These are phyloP conservation scores for Fusarium heterosporum DNA, from an alignment of 2,329 filamentous ascomycete genomes.

Conservation along the genomic window DNA sequence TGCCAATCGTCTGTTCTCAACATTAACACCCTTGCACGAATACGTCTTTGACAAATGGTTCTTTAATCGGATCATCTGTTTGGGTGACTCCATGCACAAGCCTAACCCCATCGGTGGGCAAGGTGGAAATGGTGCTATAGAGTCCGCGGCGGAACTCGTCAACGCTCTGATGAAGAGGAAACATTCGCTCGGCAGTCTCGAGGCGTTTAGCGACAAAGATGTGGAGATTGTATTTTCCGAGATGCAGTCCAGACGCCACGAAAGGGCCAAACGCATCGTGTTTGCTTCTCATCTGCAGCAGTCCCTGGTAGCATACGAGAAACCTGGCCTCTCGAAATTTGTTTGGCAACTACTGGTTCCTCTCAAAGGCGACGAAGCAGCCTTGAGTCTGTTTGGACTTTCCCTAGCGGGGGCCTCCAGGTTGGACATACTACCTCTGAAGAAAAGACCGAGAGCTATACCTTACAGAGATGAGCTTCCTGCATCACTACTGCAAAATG, in stretches of 20 bases:
- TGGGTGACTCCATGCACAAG: constrained; percentile 9
- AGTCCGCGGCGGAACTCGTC: background rate
- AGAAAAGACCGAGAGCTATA: background rate
- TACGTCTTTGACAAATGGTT: background rate
- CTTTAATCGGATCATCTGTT: background rate
- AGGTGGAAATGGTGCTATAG: background rate
- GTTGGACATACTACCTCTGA: background rate
- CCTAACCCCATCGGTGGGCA: background rate
- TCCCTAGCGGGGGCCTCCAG: background rate
- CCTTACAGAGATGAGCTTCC: background rate
- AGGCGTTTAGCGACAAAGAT: background rate
- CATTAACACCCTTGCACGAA: background rate
- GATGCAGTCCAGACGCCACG: background rate
- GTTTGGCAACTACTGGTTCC: background rate
- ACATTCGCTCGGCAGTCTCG: background rate
- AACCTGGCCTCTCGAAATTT: background rate
- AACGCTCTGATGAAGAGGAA: background rate
- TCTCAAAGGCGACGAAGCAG: background rate
- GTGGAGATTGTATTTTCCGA: background rate
- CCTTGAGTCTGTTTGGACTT: background rate
- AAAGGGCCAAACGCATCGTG: background rate
- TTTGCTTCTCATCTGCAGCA: background rate
- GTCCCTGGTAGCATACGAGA: background rate
- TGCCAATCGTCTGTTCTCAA: background rate
- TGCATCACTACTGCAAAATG: background rate